Conservation (phyloP, 2,329 filamentous ascomycete genomes). For the Rutstroemia sp. region DNA sequence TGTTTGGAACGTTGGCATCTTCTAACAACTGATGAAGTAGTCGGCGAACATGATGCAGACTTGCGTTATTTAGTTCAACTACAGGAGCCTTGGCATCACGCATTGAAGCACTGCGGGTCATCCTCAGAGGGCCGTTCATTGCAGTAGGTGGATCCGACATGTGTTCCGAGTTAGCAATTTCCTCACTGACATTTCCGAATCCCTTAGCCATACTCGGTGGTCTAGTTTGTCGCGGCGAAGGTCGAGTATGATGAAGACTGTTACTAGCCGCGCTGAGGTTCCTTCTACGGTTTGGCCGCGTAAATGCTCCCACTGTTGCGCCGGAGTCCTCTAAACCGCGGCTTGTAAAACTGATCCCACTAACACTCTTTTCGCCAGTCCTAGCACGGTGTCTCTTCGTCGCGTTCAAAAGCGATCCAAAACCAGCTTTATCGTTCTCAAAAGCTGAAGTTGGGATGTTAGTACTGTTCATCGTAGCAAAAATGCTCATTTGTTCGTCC, state of each 20-base stretch:
- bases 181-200: constrained; percentile 30
- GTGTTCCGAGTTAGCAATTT: constrained; percentile 16
- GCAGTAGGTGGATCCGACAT: constrained; percentile 15
- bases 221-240: constrained; percentile 56
- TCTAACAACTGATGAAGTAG: constrained; percentile 76
- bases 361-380: constrained; percentile 66
- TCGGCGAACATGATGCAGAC: constrained; percentile 79
- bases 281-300: constrained; percentile 60
- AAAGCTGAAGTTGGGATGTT: constrained; percentile 56
- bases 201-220: constrained; percentile 31
- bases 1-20: constrained; percentile 66
- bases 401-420: constrained; percentile 64
- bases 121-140: constrained; percentile 32
- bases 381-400: constrained; percentile 69
- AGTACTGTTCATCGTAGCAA: constrained; percentile 64
- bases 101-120: constrained; percentile 78
- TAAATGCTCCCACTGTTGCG: constrained; percentile 49
- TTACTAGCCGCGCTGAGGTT: constrained; percentile 81
- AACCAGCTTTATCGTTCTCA: constrained; percentile 65
- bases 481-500: constrained; percentile 84
- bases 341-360: constrained; percentile 60
- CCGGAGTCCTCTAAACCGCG: constrained; percentile 58
- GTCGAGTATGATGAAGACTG: constrained; percentile 54
- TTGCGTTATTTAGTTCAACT: constrained; percentile 81
- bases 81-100: constrained; percentile 64